phyloP scores from a whole-genome alignment of 495 filamentous ascomycete species.

The Neurospora tetrasperma region DNA sequence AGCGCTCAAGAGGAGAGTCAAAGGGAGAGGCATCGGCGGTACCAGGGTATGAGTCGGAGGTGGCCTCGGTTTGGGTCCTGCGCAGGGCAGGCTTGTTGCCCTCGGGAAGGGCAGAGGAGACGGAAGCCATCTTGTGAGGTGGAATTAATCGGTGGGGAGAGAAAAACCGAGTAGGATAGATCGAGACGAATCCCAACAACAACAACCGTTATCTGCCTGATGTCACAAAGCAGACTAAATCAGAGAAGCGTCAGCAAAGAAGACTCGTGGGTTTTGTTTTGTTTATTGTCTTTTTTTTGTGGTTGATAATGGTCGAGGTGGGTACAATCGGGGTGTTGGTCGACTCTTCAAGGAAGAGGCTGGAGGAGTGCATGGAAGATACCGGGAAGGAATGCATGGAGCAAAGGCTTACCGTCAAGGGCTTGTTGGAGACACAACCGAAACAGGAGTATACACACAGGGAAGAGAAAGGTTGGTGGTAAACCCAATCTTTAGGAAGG shows the following conservation, averaged over 20 bases:
- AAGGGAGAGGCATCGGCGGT: constrained; percentile 54
- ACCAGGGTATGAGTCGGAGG: constrained; percentile 45
- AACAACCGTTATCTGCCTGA: neutral
- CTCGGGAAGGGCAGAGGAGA: constrained; percentile 25
- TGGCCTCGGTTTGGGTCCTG: constrained; percentile 26
- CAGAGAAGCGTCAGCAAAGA: neutral
- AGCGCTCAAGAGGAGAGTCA: constrained; percentile 56
- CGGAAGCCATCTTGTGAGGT: constrained; percentile 28
- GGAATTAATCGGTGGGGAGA: no score
- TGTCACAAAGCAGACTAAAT: neutral
- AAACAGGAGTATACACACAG: neutral
- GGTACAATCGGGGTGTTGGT: neutral
- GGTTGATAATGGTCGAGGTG: neutral
- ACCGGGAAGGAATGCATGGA: neutral
- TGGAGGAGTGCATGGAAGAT: neutral
- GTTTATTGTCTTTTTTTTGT: neutral
- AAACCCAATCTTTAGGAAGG: neutral
- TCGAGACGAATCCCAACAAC: neutral
- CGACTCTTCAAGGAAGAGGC: neutral
- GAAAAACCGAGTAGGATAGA: neutral
- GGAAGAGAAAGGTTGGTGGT: neutral
- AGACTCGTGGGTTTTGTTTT: neutral
- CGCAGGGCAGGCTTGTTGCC: constrained; percentile 31
- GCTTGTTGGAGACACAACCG: neutral
- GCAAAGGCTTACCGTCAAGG: neutral